Percentiles rank a stretch among this genome's conserved stretches.
Evolutionary conservation across 352 stramenopile genomes (phyloP).

Genomic region (Phytophthora podocarpi): DNA sequence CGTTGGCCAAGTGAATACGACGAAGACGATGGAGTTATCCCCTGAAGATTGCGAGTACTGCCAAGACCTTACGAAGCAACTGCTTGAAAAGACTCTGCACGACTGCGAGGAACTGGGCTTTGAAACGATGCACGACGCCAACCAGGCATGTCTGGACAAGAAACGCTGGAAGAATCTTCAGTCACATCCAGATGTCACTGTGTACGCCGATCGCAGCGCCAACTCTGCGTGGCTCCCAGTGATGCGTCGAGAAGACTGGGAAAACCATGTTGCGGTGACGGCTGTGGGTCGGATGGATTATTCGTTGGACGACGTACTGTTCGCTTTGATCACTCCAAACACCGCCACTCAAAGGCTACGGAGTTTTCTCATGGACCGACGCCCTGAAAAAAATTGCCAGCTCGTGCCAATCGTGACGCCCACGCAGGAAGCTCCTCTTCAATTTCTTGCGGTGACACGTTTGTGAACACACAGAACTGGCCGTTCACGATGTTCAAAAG

Average conservation of each 20-base stretch:
- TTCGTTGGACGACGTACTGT: conserved; percentile 33
- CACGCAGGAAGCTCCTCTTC: conserved; percentile 17
- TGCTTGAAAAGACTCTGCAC: conserved; percentile 25
- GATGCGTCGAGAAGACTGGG: conserved; percentile 27
- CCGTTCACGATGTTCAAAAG: conserved; percentile 31
- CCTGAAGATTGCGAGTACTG: conserved; percentile 19
- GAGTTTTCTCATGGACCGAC: conserved; percentile 32
- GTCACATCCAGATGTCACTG: conserved; percentile 25
- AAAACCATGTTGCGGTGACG: conserved; percentile 24
- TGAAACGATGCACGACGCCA: conserved; percentile 2
- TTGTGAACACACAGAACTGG: conserved; percentile 29
- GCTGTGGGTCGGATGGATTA: conserved; percentile 25
- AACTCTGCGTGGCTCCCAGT: conserved; percentile 28
- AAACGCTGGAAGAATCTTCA: conserved; percentile 37
- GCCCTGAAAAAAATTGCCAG: conserved; percentile 25
- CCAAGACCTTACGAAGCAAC: conserved; percentile 16
- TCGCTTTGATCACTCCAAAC: conserved; percentile 24
- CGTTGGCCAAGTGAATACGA: too few species aligned
- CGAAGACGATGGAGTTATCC: conserved; percentile 33
- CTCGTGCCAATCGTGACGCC: conserved; percentile 18
- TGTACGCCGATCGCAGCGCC: conserved; percentile 28
- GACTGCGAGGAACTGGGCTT: conserved; percentile 26
- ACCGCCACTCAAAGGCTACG: conserved; percentile 17
- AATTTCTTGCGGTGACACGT: conserved; percentile 24
- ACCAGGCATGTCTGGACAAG: conserved; percentile 19